Conservation (phyloP, 805 yeast species). For the Yueomyces sp. region DNA sequence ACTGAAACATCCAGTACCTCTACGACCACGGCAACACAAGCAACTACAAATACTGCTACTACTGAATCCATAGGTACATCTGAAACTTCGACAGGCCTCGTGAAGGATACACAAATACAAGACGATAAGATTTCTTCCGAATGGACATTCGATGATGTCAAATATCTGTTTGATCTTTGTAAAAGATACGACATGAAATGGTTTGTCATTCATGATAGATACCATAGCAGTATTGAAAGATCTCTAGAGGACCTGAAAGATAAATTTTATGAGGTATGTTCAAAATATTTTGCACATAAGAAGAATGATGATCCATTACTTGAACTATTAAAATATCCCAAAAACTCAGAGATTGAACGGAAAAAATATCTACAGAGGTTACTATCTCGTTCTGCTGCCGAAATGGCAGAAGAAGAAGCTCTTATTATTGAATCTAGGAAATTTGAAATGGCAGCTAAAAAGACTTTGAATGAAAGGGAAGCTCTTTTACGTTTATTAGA, state of each 20-base stretch:
- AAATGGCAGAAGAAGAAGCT: constrained; percentile 95
- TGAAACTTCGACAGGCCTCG: constrained; percentile 4
- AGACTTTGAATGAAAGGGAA: constrained; percentile 72
- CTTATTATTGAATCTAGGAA: constrained; percentile 84
- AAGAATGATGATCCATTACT: constrained; percentile 37
- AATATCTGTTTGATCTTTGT: constrained; percentile 62
- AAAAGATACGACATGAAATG: constrained; percentile 40
- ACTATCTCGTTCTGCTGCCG: constrained; percentile 81
- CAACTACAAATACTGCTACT: not conserved
- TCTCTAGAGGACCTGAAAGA: constrained; percentile 71
- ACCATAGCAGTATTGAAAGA: constrained; percentile 25
- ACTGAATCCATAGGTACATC: not conserved
- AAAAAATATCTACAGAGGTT: constrained; percentile 69
- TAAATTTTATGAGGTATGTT: constrained; percentile 61
- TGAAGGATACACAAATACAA: constrained; percentile 6
- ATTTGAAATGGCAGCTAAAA: constrained; percentile 84
- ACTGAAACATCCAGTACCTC: constrained; percentile 6
- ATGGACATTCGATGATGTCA: constrained; percentile 74
- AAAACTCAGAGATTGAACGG: constrained; percentile 60
- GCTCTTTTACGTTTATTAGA: constrained; percentile 67
- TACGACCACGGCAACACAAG: no score
- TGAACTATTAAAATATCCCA: constrained; percentile 55
- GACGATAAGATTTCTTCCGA: not conserved
- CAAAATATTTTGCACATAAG: constrained; percentile 35
- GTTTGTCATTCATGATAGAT: constrained; percentile 54